Conservation (phyloP, 345 rosid genomes). For the Cochlearia excelsa region DNA sequence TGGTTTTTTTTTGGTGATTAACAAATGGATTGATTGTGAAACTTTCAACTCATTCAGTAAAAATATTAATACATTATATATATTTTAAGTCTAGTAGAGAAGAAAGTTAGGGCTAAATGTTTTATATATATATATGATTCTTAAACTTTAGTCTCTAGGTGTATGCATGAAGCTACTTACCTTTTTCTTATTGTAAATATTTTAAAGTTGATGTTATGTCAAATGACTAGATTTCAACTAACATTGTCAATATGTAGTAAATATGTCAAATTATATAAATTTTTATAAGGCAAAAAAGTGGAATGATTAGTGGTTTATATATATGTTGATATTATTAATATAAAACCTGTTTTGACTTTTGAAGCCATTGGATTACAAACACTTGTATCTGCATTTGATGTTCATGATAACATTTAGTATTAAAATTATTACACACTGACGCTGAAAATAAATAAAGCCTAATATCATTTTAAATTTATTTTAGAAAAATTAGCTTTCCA, state of each 20-base stretch:
- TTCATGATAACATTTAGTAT: no score
- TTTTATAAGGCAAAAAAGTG: constrained; percentile 20
- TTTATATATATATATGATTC: constrained; percentile 8
- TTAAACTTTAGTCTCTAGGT: constrained; percentile 17
- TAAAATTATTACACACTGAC: no score
- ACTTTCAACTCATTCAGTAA: background rate
- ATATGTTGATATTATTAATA: no score
- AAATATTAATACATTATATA: background rate
- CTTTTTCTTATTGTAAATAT: background rate
- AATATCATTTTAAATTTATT: no score
- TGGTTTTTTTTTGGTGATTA: constrained; percentile 11
- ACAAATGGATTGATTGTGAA: constrained; percentile 18
- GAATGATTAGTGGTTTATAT: background rate
- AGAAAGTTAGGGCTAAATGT: constrained; percentile 2
- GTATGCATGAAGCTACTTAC: constrained; percentile 26
- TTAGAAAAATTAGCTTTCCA: background rate
- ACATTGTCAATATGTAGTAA: constrained; percentile 14
- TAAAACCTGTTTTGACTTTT: no score
- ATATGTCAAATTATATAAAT: constrained; percentile 28
- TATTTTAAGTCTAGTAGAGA: constrained; percentile 2
- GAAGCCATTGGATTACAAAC: no score
- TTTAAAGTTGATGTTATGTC: constrained; percentile 1
- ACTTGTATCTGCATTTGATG: no score
- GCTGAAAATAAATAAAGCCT: no score
- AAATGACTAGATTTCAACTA: constrained; percentile 36